These are phyloP conservation scores for Ophiostoma piceae DNA, from an alignment of 2,329 filamentous ascomycete genomes.

Conservation along the genomic window DNA sequence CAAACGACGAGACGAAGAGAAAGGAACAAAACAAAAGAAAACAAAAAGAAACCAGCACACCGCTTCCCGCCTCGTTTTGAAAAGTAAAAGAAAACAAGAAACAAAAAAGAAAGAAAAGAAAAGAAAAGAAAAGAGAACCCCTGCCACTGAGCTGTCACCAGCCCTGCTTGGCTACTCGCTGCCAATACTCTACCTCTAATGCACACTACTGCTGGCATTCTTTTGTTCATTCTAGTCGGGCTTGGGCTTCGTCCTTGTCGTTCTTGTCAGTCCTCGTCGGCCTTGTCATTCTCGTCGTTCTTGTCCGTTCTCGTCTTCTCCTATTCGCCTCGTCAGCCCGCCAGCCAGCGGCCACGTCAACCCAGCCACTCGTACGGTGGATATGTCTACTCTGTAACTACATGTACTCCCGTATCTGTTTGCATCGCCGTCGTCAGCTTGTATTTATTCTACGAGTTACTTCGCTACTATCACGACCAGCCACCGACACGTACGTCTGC, in stretches of 20 bases:
- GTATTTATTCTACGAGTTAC: background rate
- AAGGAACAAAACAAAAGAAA: background rate
- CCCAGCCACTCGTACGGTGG: background rate
- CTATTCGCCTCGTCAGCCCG: background rate
- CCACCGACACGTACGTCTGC: background rate
- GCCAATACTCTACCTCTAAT: background rate
- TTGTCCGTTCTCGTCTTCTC: background rate
- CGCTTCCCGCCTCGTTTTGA: background rate
- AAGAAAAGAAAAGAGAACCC: background rate
- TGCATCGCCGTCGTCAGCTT: background rate
- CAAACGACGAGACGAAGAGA: too few species aligned
- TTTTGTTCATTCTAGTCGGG: background rate
- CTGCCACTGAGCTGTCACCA: background rate
- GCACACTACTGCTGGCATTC: background rate
- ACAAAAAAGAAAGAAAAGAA: background rate
- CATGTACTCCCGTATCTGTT: background rate
- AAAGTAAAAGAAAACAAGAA: background rate
- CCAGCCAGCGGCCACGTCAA: background rate
- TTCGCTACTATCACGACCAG: background rate
- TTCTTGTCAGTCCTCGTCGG: background rate
- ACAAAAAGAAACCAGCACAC: slow-evolving; percentile 7
- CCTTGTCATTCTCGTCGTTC: too few species aligned
- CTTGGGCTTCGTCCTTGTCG: too few species aligned
- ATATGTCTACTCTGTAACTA: background rate
- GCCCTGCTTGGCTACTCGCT: background rate